These are phyloP conservation scores for Metschnikowia corniflorae DNA, from an alignment of 805 yeast genomes.

Conservation along the genomic window DNA sequence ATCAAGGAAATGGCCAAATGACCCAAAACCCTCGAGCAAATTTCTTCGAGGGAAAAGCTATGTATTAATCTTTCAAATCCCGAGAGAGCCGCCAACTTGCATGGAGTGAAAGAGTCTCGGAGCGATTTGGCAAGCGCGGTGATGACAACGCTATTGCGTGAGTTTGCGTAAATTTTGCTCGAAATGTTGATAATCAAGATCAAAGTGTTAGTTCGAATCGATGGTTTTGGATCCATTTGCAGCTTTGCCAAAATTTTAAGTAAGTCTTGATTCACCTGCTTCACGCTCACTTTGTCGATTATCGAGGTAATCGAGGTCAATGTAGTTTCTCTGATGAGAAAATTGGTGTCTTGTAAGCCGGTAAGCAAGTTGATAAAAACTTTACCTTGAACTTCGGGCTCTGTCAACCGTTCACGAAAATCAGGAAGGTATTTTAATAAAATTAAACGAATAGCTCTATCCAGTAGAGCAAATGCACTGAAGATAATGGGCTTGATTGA, in stretches of 20 bases:
- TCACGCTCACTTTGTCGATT: conserved; percentile 62
- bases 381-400: conserved; percentile 61
- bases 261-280: conserved; percentile 84
- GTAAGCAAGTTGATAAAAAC: conserved; percentile 66
- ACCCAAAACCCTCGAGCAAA: conserved; percentile 77
- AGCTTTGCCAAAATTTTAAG: conserved; percentile 76
- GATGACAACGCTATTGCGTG: conserved; percentile 71
- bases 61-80: conserved; percentile 67
- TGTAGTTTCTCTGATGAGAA: conserved; percentile 76
- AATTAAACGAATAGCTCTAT: conserved; percentile 74
- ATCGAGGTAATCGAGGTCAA: conserved; percentile 61
- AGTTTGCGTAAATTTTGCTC: conserved; percentile 46
- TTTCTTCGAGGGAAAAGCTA: conserved; percentile 67
- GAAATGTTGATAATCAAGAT: conserved; percentile 67
- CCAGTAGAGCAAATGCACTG: conserved; percentile 59
- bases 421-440: conserved; percentile 61
- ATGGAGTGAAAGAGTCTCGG: conserved; percentile 72
- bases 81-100: conserved; percentile 70
- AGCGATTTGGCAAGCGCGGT: conserved; percentile 85
- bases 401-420: conserved; percentile 48
- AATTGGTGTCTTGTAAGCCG: conserved; percentile 84
- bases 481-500: conserved; percentile 61
- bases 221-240: conserved; percentile 72
- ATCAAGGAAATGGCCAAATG: conserved; percentile 80
- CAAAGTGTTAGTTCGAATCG: conserved; percentile 74